Evolutionary conservation across 1,284 basidiomycete species (phyloP).

Genomic region (Microbotryum violaceum): DNA sequence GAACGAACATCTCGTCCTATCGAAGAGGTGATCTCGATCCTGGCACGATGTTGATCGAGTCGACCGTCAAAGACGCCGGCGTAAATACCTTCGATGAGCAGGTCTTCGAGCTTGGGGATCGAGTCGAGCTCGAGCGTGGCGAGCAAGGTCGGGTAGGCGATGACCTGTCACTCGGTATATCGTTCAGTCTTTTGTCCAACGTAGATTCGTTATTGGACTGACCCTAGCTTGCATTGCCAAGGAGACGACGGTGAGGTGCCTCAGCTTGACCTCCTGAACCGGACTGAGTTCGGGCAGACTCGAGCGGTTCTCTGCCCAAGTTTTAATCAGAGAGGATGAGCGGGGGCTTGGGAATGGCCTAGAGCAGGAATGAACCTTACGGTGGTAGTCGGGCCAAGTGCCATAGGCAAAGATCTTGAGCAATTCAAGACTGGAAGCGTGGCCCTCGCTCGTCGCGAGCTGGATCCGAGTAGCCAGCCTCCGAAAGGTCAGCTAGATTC

Average conservation of each 20-base stretch:
- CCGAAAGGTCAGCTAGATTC: background rate
- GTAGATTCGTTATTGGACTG: constrained; percentile 36
- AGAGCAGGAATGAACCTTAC: constrained; percentile 33
- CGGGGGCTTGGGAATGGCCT: background rate
- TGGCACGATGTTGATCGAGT: constrained; percentile 78
- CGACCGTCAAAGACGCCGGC: constrained; percentile 77
- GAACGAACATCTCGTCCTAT: constrained; percentile 70
- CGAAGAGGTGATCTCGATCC: constrained; percentile 81
- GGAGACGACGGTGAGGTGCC: constrained; percentile 81
- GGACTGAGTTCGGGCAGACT: constrained; percentile 59
- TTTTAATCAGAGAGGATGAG: too few species aligned
- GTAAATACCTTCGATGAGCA: constrained; percentile 93
- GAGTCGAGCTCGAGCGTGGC: constrained; percentile 60
- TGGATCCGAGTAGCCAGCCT: constrained; percentile 36
- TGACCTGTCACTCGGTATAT: constrained; percentile 49
- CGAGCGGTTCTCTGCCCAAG: constrained; percentile 54
- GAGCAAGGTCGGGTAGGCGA: constrained; percentile 62
- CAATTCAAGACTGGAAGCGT: constrained; percentile 53
- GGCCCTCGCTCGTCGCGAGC: constrained; percentile 58
- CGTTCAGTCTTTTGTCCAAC: too few species aligned
- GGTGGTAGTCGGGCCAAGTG: constrained; percentile 68
- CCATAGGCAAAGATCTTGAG: constrained; percentile 83
- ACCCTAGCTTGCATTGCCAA: constrained; percentile 66
- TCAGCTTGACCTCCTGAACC: constrained; percentile 74
- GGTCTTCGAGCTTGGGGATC: constrained; percentile 80